Percentiles rank a stretch among this genome's conserved stretches.
These are phyloP conservation scores for Eragrostis tef DNA, from an alignment of 202 grass and related monocot genomes.

Conservation along the genomic window DNA sequence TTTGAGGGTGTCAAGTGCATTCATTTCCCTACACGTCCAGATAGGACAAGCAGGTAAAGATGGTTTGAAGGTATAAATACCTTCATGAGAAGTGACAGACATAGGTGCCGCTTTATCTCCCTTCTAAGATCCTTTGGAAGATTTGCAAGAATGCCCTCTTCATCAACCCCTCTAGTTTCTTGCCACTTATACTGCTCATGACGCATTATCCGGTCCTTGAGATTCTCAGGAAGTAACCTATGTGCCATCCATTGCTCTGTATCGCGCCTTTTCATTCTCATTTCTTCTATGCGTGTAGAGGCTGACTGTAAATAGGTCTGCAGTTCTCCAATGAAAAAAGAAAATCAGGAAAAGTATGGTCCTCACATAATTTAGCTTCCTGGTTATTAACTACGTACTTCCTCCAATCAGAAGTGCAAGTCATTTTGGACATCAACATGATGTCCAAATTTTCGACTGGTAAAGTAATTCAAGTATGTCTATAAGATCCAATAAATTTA, in stretches of 20 bases:
- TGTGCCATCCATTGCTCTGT: constrained; percentile 92
- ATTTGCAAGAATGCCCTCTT: constrained; percentile 78
- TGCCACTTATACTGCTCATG: constrained; percentile 96
- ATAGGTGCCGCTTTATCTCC: constrained; percentile 88
- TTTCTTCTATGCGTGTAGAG: constrained; percentile 81
- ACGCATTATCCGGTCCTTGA: constrained; percentile 80
- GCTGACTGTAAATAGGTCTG: constrained; percentile 94
- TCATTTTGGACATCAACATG: not conserved
- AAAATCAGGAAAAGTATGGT: constrained; percentile 25
- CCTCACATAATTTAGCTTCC: constrained; percentile 9
- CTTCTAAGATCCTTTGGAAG: constrained; percentile 94
- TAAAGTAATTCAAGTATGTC: not conserved
- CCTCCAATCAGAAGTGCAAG: not conserved
- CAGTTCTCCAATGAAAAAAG: constrained; percentile 31
- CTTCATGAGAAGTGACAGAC: constrained; percentile 81
- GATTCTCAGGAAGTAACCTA: constrained; percentile 76
- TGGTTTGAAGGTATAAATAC: constrained; percentile 53
- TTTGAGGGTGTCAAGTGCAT: not conserved
- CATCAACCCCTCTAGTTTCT: constrained; percentile 96
- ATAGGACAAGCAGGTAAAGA: not conserved
- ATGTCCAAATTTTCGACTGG: not conserved
- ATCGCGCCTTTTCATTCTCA: constrained; percentile 88
- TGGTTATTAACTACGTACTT: constrained; percentile 9
- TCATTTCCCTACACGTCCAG: not conserved
- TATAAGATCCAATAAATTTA: not conserved